These are phyloP conservation scores for Epichloe aotearoae DNA, from an alignment of 2,329 filamentous ascomycete species.

Conservation along the genomic window DNA sequence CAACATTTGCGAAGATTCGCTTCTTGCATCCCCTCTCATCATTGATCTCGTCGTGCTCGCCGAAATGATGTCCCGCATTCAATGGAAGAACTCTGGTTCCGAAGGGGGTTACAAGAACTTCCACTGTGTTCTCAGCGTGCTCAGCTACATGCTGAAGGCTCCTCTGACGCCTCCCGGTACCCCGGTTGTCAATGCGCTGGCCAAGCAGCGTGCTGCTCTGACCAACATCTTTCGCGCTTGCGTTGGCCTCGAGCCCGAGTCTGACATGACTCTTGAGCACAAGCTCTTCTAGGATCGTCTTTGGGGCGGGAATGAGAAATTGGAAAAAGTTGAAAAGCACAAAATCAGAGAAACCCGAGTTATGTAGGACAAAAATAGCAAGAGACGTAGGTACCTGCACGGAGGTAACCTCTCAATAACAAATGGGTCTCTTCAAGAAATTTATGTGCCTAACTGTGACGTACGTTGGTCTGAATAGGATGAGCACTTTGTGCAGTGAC, in stretches of 20 bases:
- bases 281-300: conserved; percentile 63
- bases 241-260: conserved; percentile 91
- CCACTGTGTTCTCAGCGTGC: conserved; percentile 90
- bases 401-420: background rate
- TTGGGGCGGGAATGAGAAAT: background rate
- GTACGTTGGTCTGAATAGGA: background rate
- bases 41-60: conserved; percentile 88
- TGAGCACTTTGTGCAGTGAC: background rate
- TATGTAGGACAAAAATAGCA: conserved; percentile 7
- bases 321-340: background rate
- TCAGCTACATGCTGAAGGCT: conserved; percentile 98
- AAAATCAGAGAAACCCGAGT: background rate
- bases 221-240: conserved; percentile 99
- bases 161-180: conserved; percentile 89
- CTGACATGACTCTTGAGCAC: conserved; percentile 97
- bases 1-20: conserved; percentile 98
- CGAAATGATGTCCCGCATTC: conserved; percentile 97
- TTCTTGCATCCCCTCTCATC: conserved; percentile 90
- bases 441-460: background rate
- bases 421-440: background rate
- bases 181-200: conserved; percentile 87
- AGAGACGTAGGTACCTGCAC: conserved; percentile 9
- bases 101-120: conserved; percentile 77
- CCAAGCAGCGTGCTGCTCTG: conserved; percentile 87
- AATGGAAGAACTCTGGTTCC: conserved; percentile 59